Evolutionary conservation across 148 eudicot species (phyloP), one percentile per base, ranked within the genome.

Genomic region (Agrostemma githago): DNA sequence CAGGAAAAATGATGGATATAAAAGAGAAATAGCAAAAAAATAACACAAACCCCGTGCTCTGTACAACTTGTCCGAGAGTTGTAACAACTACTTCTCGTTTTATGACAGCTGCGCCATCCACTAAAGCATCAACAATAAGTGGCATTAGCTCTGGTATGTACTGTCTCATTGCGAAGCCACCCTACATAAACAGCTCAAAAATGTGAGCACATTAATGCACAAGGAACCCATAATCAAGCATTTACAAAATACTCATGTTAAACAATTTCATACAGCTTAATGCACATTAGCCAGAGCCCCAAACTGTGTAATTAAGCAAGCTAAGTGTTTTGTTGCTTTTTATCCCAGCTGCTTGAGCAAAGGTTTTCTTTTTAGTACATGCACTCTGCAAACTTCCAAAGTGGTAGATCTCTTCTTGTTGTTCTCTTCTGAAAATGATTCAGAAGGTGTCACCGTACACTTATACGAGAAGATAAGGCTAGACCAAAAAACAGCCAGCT

Each of bases 61-160:
- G 98, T 70, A 92, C 97, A 70, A 95, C 98, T 86, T 95, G 98
- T 79, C 98, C 98, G 77, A 95, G 98, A 58, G 98, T 95, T 60
- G 89, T 85, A 79, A 95, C 97, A 78, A 93, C 99, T 51, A 92
- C 99, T 87, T 95, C 99, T 65, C 99, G 96, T 85, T 95, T 95
- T 73, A 89, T 78, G 48, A 91, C 92, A 79, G 96, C 93, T 80
- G 96, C 93, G 59, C 96, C 96, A 84, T 95, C 99, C 86, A 92
- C 76, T 79, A 95, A 85, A 76, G 99, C 93, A 57, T 95, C 99
- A 72, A 95, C 93, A 70, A 95, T 95, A 51, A 90, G 74, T 15
- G 92, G 97, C 99, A 95, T 92, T 71, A 95, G 90, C 79, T 92
- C 97, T 42, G 90, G 84, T 69, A 95, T 85, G 63, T 95, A 95